Conservation (phyloP, 805 yeast genomes). For the Wickerhamomyces subpelliculosus region DNA sequence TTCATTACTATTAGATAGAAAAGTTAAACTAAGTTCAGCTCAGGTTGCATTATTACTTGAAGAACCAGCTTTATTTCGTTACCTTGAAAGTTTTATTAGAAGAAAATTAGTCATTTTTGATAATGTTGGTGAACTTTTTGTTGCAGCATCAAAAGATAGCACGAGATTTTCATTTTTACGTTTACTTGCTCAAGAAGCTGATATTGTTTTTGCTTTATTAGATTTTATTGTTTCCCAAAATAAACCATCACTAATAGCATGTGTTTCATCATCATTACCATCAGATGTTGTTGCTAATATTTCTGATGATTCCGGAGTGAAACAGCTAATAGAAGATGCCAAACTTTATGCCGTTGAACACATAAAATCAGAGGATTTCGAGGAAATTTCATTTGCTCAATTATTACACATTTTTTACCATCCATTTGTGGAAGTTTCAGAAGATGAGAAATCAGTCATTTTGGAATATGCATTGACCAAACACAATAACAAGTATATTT, state of each 20-base stretch:
- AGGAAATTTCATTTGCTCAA: slow-evolving; percentile 23
- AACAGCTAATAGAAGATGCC: slow-evolving; percentile 2
- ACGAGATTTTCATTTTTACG: slow-evolving; percentile 11
- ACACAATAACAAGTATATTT: slow-evolving; percentile 23
- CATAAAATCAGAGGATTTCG: slow-evolving; percentile 23
- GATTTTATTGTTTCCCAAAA: no score
- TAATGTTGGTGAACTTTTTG: slow-evolving; percentile 7
- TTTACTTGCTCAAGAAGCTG: slow-evolving; percentile 5
- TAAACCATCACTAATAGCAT: no score
- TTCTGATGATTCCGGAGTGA: not conserved
- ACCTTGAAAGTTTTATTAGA: slow-evolving; percentile 4
- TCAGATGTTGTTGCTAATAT: not conserved
- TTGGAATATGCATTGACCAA: slow-evolving; percentile 23
- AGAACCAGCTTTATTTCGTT: no score
- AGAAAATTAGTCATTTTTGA: slow-evolving; percentile 12
- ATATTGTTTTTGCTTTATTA: slow-evolving; percentile 4
- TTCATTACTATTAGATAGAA: slow-evolving; percentile 9
- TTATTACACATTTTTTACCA: slow-evolving; percentile 21
- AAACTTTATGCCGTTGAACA: slow-evolving; percentile 9
- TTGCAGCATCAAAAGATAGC: slow-evolving; percentile 3
- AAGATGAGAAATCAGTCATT: slow-evolving; percentile 18
- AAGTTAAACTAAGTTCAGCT: slow-evolving; percentile 8
- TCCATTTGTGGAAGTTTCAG: slow-evolving; percentile 3
- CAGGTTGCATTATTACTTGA: no score
- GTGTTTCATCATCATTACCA: slow-evolving; percentile 9